Evolutionary conservation across 2,329 filamentous ascomycete species (phyloP).

Genomic region (Clonostachys rosea): DNA sequence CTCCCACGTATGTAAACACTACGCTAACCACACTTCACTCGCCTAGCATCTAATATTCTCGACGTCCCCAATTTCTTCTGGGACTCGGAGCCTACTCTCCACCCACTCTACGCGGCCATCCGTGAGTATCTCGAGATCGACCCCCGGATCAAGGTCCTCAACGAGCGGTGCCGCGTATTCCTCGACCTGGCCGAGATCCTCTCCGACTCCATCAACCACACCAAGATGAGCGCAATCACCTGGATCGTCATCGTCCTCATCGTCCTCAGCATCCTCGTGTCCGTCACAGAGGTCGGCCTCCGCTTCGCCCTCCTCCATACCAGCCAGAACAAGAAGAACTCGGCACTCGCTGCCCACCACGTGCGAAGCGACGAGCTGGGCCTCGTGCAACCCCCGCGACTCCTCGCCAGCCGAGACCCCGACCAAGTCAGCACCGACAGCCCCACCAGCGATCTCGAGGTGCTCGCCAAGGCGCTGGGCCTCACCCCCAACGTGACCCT

Average conservation of each 20-base stretch:
- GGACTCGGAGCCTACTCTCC: constrained; percentile 92
- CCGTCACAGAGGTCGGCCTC: constrained; percentile 81
- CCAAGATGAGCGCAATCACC: constrained; percentile 93
- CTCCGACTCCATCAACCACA: constrained; percentile 85
- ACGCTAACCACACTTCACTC: not conserved
- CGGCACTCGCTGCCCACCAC: constrained; percentile 6
- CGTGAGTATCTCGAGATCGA: constrained; percentile 98
- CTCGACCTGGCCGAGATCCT: constrained; percentile 94
- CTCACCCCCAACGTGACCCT: constrained; percentile 24
- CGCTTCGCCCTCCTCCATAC: constrained; percentile 69
- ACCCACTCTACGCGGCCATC: constrained; percentile 90
- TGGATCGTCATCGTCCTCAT: constrained; percentile 99
- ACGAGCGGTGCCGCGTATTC: constrained; percentile 94
- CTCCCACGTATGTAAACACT: constrained; percentile 8
- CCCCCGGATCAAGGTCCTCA: constrained; percentile 90
- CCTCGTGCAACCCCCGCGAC: constrained; percentile 3
- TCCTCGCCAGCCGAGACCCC: not conserved
- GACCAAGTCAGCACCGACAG: not conserved
- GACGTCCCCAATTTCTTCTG: constrained; percentile 98
- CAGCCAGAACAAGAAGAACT: constrained; percentile 13
- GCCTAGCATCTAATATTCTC: constrained; percentile 82
- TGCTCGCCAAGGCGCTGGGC: constrained; percentile 25
- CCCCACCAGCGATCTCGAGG: constrained; percentile 20
- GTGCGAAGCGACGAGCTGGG: no score
- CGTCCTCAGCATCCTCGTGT: constrained; percentile 84